Evolutionary conservation across 2,329 filamentous ascomycete genomes (phyloP), one percentile per base, ranked within the genome.

Genomic region (Ophiostoma sp.): DNA sequence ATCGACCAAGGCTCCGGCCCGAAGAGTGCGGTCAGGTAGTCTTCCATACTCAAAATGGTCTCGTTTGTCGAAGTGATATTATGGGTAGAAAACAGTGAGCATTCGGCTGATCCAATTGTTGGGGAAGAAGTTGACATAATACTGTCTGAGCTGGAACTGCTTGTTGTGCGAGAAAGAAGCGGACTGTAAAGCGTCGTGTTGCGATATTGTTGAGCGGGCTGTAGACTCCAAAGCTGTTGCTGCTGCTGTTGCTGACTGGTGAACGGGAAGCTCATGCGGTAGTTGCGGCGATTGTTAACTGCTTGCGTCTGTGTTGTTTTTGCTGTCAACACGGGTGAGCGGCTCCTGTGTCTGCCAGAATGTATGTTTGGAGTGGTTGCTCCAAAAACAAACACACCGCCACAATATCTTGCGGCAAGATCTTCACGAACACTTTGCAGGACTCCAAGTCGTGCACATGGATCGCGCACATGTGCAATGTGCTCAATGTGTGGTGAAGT

Each of bases 21-120:
- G 69, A 82, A 79, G 7, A 82, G 75, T 4, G 77, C 76, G 1
- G 76, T 75, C 57, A 82, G 74, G 72, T 81, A 82, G 69, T 79
- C 78, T 8, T 77, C 74, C 69, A 81, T 70, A 69, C 72, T 72
- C 71, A 74, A 17, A 5, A 17, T 35, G 8, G 52, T n/a, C 54
- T 27, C 67, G 17, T 23, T 35, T 27, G 62, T 23, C 20, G 35
- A 62, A 44, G 64, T 68, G 20, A 68, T 68, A 13, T 44, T 20
- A n/a, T 60, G 68, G 68, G 36, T 48, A 36, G 15, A 35, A n/a
- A 36, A n/a, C 31, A 35, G 11, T 27, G 57, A n/a, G 27, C 57
- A 8, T 2, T 8, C 31, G 23, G 3, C 10, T 31, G 52, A 57
- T 23, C 52, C 52, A 20, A 57, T 27, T 15, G 27, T 31, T 15